A percentile compares a stretch with the other conserved stretches of the same genome.
Conservation (phyloP, 1,284 basidiomycete species). For the Cryptococcus maquisensis region DNA sequence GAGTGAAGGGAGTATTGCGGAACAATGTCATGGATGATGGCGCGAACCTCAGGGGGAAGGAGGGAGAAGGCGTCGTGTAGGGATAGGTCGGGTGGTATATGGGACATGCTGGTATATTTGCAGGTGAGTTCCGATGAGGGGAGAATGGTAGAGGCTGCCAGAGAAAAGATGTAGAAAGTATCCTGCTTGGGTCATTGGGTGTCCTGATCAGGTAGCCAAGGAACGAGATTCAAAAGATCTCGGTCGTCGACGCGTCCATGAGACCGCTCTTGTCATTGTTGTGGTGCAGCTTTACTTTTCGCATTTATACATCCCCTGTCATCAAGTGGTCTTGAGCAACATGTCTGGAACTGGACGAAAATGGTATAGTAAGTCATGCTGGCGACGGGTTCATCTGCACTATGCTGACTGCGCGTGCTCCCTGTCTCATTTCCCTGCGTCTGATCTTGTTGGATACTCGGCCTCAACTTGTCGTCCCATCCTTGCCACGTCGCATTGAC, state of each 20-base stretch:
- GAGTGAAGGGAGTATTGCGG: neutral
- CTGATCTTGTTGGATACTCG: neutral
- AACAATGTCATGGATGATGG: neutral
- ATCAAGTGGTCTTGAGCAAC: too few species aligned
- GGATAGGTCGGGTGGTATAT: neutral
- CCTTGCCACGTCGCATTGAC: neutral
- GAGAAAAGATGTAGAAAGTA: too few species aligned
- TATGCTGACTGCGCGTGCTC: neutral
- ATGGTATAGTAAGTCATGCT: constrained; percentile 21
- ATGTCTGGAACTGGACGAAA: neutral
- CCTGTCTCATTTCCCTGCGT: neutral
- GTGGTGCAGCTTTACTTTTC: too few species aligned
- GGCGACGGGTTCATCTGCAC: neutral
- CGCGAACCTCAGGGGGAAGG: neutral
- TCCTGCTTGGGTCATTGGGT: too few species aligned
- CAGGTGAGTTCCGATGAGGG: too few species aligned
- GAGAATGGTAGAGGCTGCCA: too few species aligned
- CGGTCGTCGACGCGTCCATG: too few species aligned
- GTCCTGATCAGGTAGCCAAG: too few species aligned
- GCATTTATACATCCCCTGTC: too few species aligned
- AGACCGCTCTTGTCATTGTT: too few species aligned
- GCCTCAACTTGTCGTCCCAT: neutral
- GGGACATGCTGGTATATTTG: too few species aligned
- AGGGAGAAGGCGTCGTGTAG: neutral
- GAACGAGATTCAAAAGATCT: too few species aligned